phyloP scores from a whole-genome alignment of 768 basidiomycete genomes.

The Russula virescens region DNA sequence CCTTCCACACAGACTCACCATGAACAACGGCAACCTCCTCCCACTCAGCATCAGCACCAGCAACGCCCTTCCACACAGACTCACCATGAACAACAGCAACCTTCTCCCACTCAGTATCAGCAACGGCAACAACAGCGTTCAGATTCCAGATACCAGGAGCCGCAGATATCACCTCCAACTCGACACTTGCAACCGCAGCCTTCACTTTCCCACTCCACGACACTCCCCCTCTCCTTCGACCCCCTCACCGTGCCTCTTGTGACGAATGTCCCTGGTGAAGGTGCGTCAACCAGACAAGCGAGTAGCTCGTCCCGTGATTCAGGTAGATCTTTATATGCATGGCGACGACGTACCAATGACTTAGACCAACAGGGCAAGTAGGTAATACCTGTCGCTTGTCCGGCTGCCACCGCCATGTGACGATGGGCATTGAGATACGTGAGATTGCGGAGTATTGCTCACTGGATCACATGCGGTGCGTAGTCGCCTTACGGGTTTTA shows the following conservation, averaged over 20 bases:
- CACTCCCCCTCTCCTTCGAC: too few species aligned
- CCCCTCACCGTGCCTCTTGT: neutral
- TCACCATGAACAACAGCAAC: neutral
- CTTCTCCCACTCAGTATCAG: too few species aligned
- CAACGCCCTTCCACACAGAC: neutral
- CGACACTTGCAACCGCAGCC: too few species aligned
- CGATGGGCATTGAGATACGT: neutral
- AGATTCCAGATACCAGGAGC: too few species aligned
- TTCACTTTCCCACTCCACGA: neutral
- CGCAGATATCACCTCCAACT: too few species aligned
- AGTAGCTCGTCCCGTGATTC: too few species aligned
- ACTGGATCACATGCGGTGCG: constrained; percentile 8
- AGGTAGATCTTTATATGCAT: too few species aligned
- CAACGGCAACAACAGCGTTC: neutral
- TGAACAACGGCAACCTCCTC: neutral
- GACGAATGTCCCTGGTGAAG: neutral
- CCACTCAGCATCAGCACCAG: neutral
- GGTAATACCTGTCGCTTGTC: neutral
- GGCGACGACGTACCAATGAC: too few species aligned
- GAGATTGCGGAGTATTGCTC: constrained; percentile 11
- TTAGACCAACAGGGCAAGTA: neutral
- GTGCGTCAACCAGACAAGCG: neutral
- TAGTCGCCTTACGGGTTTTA: neutral
- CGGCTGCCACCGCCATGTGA: too few species aligned
- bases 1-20: too few species aligned